Evolutionary conservation across 1,284 basidiomycete species (phyloP), one percentile per base, ranked within the genome.

Genomic region (Pholiota adiposa): DNA sequence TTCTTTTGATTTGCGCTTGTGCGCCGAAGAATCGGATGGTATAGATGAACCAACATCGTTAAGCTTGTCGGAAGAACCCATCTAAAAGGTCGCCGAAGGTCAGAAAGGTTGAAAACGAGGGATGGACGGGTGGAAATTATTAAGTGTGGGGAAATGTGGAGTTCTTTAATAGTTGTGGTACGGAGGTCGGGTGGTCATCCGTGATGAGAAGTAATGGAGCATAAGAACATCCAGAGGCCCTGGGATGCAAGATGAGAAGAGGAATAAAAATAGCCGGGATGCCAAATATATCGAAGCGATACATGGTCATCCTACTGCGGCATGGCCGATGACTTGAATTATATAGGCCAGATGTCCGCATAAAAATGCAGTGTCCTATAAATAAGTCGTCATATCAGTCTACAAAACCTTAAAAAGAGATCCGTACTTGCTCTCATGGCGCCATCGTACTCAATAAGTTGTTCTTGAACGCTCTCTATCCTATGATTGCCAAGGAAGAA

Each of bases 11-110:
- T 46, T 46, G 44, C 44, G 43, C 36, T 55, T 25, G 55, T 57
- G 46, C 46, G 44, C 44, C 44, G 44, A 46, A 46, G 44, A 46
- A 27, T 16, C 23, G 25, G 51, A 36, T 23, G 57, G 36, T 12
- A 52, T 16, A 29, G 49, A 41, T 7, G 48, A 57, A 29, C 54
- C 48, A 27, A 21, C 31, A 36, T 54, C 54, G 9, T 46, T 44
- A 43, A 23, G 43, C 25, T 61, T 52, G n/a, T 52, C 51, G 44
- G 56, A 61, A n/a, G 60, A 56, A 27, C 54, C 50, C 59, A 60
- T 60, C 50, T 21, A 36, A 55, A 23, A 48, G 46, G 52, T 41
- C 43, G 38, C 25, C 16, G 23, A 25, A 43, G 33, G 46, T 11
- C 9, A 23, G 43, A 33, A 33, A 49, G 12, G 14, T 18, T n/a